Evolutionary conservation across 2,329 filamentous ascomycete species (phyloP), one percentile per base, ranked within the genome.

Genomic region (Sporothrix protearum): DNA sequence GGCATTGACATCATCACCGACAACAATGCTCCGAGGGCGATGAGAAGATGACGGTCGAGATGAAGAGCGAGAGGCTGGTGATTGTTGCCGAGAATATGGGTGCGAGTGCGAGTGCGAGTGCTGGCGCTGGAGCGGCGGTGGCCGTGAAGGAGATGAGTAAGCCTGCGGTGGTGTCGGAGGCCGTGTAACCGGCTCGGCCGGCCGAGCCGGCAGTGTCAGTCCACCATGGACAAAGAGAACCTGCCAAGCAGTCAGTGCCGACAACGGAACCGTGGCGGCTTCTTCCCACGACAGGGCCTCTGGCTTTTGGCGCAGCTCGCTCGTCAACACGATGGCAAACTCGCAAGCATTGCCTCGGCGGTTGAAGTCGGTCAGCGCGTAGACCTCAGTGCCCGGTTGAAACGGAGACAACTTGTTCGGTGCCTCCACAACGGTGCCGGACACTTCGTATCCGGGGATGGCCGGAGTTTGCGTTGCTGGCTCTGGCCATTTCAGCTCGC

Each of bases 361-460:
- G 14, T 67, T 51, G 30, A 77, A 75, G 45, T 57, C 68, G 1
- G 76, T 78, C 71, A 75, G 73, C 22, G 76, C 77, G 73, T 77
- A 80, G 39, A 80, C 75, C 53, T 77, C 75, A 9, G 76, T 74
- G 36, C 78, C 78, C 2, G 75, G 72, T 30, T 73, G 74, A 66
- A 79, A 78, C 9, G 74, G 75, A 2, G 78, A 79, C 36, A 33
- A 39, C 25, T 70, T 55, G 0, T 61, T n/a, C 1, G 77, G 74
- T 2, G 78, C 74, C 19, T 73, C 69, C 8, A 77, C 72, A 1
- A 80, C 77, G 2, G 75, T 76, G 10, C 79, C 79, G 0, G 77
- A 72, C 57, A 79, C 73, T 71, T 80, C 79, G 73, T 78, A 78
- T 36, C 79, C 77, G 1, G 77, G 76, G 12, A 77, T 73, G 25